Evolutionary conservation across 2,329 filamentous ascomycete species (phyloP), one percentile per base, ranked within the genome.

Genomic region (Akanthomyces uredinophilus): DNA sequence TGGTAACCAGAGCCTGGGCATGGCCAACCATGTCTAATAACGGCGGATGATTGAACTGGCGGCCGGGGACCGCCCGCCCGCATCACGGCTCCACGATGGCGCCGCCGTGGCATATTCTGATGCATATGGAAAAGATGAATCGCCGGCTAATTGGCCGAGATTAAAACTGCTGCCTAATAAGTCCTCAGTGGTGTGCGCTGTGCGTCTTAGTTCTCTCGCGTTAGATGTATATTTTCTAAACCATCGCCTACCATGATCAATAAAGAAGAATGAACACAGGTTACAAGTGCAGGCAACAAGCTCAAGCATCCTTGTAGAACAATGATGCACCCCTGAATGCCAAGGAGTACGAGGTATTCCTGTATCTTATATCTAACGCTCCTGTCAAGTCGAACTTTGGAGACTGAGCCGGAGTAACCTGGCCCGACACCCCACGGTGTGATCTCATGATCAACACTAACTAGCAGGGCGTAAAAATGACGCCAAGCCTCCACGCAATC

Each of bases 1-100:
- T 39, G 82, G 80, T 50, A 83, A 85, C 73, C 81, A 79, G 70
- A 77, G 78, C 3, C 70, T 85, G 37, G 81, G 81, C 14, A 77
- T 85, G 70, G 82, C 82, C 24, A 61, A 64, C 11, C 69, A 71
- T 61, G 65, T 61, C 5, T 70, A 65, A 46, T 24, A 11, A 35
- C 16, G 2, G 18, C n/a, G 24, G 47, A 16, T 16, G 37, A 16
- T 5, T 39, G 37, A 39, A 14, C n/a, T n/a, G n/a, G n/a, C 2
- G n/a, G 41, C 22, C 41, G 41, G 41, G 71, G 13, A 13, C 3
- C 13, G 18, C 18, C 49, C 49, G 32, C 44, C 39, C 29, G n/a
- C 16, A 52, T 52, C 39, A 55, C 39, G 32, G 39, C 18, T 20
- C 22, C 18, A 22, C 39, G 41, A 47, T 56, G 54, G 54, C 41